Base-by-base conservation (phyloP, 2,329 filamentous ascomycete genomes). In the Hortaea werneckii region DNA sequence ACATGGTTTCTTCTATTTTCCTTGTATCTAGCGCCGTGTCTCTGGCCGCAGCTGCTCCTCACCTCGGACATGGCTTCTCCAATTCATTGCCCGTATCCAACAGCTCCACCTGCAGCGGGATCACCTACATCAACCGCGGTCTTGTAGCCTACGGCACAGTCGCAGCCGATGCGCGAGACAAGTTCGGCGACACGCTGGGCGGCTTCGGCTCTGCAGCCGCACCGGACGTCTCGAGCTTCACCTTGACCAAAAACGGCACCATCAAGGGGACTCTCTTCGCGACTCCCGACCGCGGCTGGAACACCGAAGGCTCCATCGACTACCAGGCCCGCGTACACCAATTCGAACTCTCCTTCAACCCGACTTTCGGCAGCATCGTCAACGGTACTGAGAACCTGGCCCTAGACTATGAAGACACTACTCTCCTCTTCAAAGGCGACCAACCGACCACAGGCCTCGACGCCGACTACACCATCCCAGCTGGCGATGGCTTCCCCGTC, bases 241-340 rank as follows among this genome's bases (percentile, higher is more conserved):
- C 69, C 54, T 64, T 64, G 2, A 60, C 61, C 5, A 70, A 38
- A 11, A 27, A 65, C 43, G 39, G 40, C n/a, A 69, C 60, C 5
- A 87, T 85, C 58, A 70, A 72, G 2, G 83, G 80, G 11, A 71
- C 76, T 4, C 58, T 85, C 20, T 87, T 76, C 65, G 69, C 72
- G 9, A 63, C 85, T 11, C 82, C 83, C 1, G 56, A 58, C 40
- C 42, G 54, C 6, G 83, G 83, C 34, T 87, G 83, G 81, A 86
- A 87, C 58, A 85, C 82, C 8, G 26, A 44, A 12, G 82, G 80
- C 39, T 85, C 82, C 6, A 53, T 82, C 12, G 85, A 85, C 60
- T 84, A 75, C 60, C 77, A 84, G 52, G 73, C 75, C 3, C 75
- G 83, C 30, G 72, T 87, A 28, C 83, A 87, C 63, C 82, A 83